A percentile compares a stretch with the other conserved stretches of the same genome.
Conservation (phyloP, 1,284 basidiomycete species). For the Ganoderma sinense region DNA sequence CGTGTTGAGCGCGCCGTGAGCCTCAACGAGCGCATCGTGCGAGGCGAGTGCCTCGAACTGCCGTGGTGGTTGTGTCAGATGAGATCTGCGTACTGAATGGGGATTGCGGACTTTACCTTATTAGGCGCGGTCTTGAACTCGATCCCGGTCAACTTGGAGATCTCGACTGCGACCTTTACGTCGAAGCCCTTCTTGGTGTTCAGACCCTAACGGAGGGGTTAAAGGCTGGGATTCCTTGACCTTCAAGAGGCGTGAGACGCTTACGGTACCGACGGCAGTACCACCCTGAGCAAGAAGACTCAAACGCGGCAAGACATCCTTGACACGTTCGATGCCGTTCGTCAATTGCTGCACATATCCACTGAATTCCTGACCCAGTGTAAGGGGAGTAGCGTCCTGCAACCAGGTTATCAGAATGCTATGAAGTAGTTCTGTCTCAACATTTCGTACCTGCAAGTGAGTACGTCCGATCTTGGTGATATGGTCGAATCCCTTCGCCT, state of each 20-base stretch:
- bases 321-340: slow-evolving; percentile 90
- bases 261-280: slow-evolving; percentile 96
- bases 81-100: slow-evolving; percentile 1
- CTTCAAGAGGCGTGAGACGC: slow-evolving; percentile 36
- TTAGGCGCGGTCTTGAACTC: slow-evolving; percentile 97
- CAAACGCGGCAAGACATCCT: slow-evolving; percentile 86
- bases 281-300: slow-evolving; percentile 96
- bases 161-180: slow-evolving; percentile 91
- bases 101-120: slow-evolving; percentile 66
- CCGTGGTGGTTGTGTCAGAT: slow-evolving; percentile 17
- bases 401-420: background rate
- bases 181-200: slow-evolving; percentile 99
- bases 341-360: slow-evolving; percentile 97
- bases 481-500: slow-evolving; percentile 82
- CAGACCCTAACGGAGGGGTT: slow-evolving; percentile 68
- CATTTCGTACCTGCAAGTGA: slow-evolving; percentile 78
- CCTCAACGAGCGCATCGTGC: slow-evolving; percentile 97
- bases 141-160: slow-evolving; percentile 91
- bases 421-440: background rate
- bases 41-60: slow-evolving; percentile 97
- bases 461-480: slow-evolving; percentile 99
- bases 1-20: slow-evolving; percentile 95
- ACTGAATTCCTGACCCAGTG: slow-evolving; percentile 98
- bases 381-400: slow-evolving; percentile 96
- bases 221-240: slow-evolving; percentile 7